Percentiles rank a stretch among this genome's conserved stretches.
phyloP scores from a whole-genome alignment of 768 basidiomycete genomes.

The Rhodotorula paludigena region DNA sequence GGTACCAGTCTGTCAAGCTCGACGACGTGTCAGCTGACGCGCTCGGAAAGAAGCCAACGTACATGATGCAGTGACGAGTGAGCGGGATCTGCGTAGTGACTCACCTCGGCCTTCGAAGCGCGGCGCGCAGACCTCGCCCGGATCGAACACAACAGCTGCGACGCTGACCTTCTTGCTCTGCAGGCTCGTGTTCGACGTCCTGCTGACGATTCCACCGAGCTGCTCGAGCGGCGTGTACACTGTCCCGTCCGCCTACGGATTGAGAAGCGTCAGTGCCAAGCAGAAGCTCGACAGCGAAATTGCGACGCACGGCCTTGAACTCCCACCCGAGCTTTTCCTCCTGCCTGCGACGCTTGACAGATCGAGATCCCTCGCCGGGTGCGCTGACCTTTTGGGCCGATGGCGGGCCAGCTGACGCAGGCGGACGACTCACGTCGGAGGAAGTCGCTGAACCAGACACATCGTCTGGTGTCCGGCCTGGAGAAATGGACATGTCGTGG shows the following conservation, averaged over 20 bases:
- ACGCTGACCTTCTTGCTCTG: background rate
- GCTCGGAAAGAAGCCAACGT: no score
- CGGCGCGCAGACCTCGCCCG: background rate
- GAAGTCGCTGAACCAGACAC: no score
- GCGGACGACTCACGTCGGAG: no score
- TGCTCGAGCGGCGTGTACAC: background rate
- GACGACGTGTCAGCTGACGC: background rate
- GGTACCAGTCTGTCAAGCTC: background rate
- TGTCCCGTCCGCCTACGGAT: background rate
- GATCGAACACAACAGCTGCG: background rate
- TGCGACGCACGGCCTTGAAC: background rate
- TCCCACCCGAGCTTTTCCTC: conserved; percentile 2
- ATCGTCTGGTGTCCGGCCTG: no score
- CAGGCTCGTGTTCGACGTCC: background rate
- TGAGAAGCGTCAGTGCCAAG: background rate
- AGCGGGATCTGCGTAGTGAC: background rate
- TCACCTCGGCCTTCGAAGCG: background rate
- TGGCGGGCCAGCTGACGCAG: background rate
- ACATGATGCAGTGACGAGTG: background rate
- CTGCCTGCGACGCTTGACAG: conserved; percentile 1
- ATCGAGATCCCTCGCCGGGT: background rate
- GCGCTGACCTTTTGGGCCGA: background rate
- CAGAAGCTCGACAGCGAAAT: background rate
- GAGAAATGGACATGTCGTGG: no score
- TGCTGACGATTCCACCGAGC: background rate